Percentiles rank a stretch among this genome's conserved stretches.
These are phyloP conservation scores for Panaeolus papilionaceus DNA, from an alignment of 768 basidiomycete species.

Conservation along the genomic window DNA sequence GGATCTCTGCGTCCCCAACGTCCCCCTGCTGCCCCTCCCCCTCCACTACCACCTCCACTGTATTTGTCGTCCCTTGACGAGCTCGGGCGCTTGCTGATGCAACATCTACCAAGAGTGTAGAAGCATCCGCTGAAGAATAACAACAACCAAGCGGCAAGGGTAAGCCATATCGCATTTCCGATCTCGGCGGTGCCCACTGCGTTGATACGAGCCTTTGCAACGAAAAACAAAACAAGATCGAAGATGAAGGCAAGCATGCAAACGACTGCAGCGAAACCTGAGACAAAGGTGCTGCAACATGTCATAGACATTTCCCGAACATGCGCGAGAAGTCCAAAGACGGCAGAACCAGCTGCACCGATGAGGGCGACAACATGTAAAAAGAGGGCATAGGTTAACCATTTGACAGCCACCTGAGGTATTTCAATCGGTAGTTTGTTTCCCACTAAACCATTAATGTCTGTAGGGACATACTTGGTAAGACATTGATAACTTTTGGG, in stretches of 20 bases:
- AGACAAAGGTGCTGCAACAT: slow-evolving; percentile 81
- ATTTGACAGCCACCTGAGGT: slow-evolving; percentile 86
- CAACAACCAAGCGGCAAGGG: slow-evolving; percentile 83
- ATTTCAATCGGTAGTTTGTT: slow-evolving; percentile 71
- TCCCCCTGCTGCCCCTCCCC: slow-evolving; percentile 39
- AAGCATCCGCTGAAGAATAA: slow-evolving; percentile 93
- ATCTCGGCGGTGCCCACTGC: slow-evolving; percentile 78
- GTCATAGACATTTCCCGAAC: slow-evolving; percentile 86
- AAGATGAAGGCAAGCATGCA: slow-evolving; percentile 91
- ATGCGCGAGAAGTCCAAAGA: slow-evolving; percentile 90
- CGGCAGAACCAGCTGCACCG: slow-evolving; percentile 69
- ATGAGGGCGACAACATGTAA: slow-evolving; percentile 89
- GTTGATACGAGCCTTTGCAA: slow-evolving; percentile 87
- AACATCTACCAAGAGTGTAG: slow-evolving; percentile 85
- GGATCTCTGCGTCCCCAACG: slow-evolving; percentile 37
- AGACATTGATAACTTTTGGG: slow-evolving; percentile 17
- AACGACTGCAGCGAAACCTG: slow-evolving; percentile 80
- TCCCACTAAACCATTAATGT: slow-evolving; percentile 83
- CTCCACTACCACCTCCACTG: slow-evolving; percentile 32
- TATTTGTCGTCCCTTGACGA: slow-evolving; percentile 21
- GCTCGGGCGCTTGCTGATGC: slow-evolving; percentile 59
- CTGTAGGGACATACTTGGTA: slow-evolving; percentile 42
- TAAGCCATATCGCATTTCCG: slow-evolving; percentile 92
- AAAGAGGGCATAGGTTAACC: slow-evolving; percentile 93
- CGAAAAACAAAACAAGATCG: slow-evolving; percentile 90